Percentiles rank a stretch among this genome's conserved stretches.
Evolutionary conservation across 2,329 filamentous ascomycete species (phyloP).

Genomic region (Sporothrix mexicana): DNA sequence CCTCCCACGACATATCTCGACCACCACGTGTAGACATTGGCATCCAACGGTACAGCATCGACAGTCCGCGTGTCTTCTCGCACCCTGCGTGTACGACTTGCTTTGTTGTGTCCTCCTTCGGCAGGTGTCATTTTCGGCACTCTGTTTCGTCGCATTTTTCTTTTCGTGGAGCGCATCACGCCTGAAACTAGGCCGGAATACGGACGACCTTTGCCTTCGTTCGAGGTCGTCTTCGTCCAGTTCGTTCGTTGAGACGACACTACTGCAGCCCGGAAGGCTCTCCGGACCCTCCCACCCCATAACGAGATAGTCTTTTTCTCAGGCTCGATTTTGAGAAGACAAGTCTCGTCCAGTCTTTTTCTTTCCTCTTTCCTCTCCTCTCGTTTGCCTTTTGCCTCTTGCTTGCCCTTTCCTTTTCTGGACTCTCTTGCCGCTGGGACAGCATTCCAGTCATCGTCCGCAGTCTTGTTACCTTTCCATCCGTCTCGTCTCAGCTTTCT

Average conservation of each 20-base stretch:
- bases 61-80: neutral
- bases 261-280: slow-evolving; percentile 22
- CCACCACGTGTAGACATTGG: neutral
- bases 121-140: neutral
- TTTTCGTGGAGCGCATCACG: neutral
- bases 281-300: slow-evolving; percentile 22
- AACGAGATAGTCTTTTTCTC: neutral
- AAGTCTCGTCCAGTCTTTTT: neutral
- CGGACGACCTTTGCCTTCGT: too few relatives aligned
- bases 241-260: slow-evolving; percentile 1
- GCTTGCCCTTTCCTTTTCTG: neutral
- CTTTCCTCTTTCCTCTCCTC: neutral
- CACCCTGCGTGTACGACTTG: too few relatives aligned
- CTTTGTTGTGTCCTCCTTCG: neutral
- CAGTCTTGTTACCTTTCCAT: neutral
- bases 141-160: neutral
- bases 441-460: neutral
- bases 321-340: too few relatives aligned
- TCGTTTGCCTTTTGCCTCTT: neutral
- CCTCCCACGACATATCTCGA: neutral
- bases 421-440: neutral
- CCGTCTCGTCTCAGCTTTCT: neutral
- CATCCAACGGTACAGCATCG: too few relatives aligned
- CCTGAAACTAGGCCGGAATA: slow-evolving; percentile 6
- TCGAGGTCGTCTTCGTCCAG: neutral